Evolutionary conservation across 805 yeast species (phyloP), one percentile per base, ranked within the genome.

Genomic region (Lipomyces orientalis): DNA sequence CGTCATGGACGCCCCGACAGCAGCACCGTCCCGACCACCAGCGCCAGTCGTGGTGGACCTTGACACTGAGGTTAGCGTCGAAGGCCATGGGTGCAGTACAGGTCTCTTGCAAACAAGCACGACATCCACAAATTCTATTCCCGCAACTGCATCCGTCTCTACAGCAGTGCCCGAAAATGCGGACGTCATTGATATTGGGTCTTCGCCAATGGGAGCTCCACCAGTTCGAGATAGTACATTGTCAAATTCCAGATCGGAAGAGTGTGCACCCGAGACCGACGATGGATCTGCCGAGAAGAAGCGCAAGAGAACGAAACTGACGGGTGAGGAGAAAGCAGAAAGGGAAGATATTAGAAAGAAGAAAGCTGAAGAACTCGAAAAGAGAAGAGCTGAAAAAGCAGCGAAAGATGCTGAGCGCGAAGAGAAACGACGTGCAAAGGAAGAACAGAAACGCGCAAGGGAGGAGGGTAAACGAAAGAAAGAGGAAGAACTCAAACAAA

Each of bases 381-480:
- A 54, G 34, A 39, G 37, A 43, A 55, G 65, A 46, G 57, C 61
- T 33, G 62, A 60, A 33, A 59, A 64, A 49, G 64, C 46, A 6
- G 65, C 54, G 51, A 25, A 54, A 16, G 62, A 71, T 4, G 58
- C 55, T 14, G 74, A 75, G 59, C 64, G 73, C 16, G 73, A 67
- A 54, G 75, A 71, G 49, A 72, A 67, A 64, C 63, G 65, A 52
- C 66, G 65, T 34, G 64, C 60, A 31, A 74, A 71, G 61, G 78
- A 76, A 57, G 73, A 60, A 19, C 76, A 73, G 65, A 61, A 62
- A 58, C 60, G 54, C 31, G 70, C 66, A 34, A 75, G 75, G 57
- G 69, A 64, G 56, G 70, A 69, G 62, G 70, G 68, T 22, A 65
- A 72, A 63, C 70, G 61, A 60, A 52, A 68, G 57, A 65, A 59